Evolutionary conservation across 495 filamentous ascomycete genomes (phyloP).

Genomic region (Polyplosphaeria fusca): DNA sequence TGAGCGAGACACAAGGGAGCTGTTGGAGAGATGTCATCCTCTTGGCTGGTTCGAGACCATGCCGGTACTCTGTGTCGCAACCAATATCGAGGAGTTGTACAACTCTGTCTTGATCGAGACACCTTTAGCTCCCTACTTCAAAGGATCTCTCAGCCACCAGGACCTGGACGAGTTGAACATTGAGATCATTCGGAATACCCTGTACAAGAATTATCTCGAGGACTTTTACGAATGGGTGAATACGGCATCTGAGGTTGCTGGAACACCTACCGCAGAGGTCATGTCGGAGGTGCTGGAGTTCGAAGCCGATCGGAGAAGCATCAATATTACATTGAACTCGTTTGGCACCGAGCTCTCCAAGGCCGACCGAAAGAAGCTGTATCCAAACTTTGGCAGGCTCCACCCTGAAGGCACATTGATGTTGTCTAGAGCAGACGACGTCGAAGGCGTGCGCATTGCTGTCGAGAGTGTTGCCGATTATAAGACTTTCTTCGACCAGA

Average conservation of each 20-base stretch:
- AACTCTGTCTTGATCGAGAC: slow-evolving; percentile 97
- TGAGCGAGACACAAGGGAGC: slow-evolving; percentile 93
- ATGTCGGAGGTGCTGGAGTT: slow-evolving; percentile 96
- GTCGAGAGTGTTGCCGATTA: slow-evolving; percentile 90
- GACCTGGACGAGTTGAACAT: slow-evolving; percentile 99
- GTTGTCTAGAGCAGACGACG: slow-evolving; percentile 91
- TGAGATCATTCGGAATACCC: slow-evolving; percentile 96
- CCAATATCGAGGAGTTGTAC: slow-evolving; percentile 97
- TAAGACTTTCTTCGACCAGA: slow-evolving; percentile 90
- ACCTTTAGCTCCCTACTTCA: slow-evolving; percentile 94
- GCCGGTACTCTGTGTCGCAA: slow-evolving; percentile 95
- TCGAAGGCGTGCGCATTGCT: slow-evolving; percentile 87
- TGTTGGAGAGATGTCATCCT: slow-evolving; percentile 93
- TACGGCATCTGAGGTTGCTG: slow-evolving; percentile 74
- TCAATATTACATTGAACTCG: slow-evolving; percentile 99
- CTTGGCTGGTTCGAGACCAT: slow-evolving; percentile 99
- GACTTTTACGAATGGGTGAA: slow-evolving; percentile 93
- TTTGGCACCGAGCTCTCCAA: slow-evolving; percentile 97
- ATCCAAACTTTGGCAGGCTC: slow-evolving; percentile 83
- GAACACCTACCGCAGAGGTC: slow-evolving; percentile 85
- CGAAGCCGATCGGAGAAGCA: slow-evolving; percentile 91
- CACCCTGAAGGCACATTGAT: slow-evolving; percentile 94
- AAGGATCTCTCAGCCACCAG: slow-evolving; percentile 86
- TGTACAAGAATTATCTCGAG: slow-evolving; percentile 99
- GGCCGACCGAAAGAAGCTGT: slow-evolving; percentile 90